phyloP scores from a whole-genome alignment of 768 basidiomycete genomes.

The Auricularia cornea region DNA sequence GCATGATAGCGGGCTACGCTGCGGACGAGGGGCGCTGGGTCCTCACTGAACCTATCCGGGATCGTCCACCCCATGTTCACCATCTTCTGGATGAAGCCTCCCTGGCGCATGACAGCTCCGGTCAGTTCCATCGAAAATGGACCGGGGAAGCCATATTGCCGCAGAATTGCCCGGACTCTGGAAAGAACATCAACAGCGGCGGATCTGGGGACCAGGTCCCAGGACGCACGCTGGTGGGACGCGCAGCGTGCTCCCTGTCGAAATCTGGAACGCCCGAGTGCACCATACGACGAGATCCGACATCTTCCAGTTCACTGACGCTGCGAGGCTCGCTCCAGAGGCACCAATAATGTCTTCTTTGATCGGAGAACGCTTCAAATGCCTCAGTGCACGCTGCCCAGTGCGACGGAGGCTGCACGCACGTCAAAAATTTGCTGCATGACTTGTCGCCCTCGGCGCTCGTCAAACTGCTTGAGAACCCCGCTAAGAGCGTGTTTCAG shows the following conservation, averaged over 20 bases:
- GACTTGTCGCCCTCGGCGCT: no score
- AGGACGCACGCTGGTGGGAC: neutral
- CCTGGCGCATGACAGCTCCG: neutral
- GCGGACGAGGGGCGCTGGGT: neutral
- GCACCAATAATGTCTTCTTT: no score
- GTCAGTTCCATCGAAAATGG: neutral
- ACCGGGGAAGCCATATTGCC: neutral
- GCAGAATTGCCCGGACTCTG: neutral
- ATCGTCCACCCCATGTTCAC: neutral
- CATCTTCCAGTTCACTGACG: no score
- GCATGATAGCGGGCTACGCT: neutral
- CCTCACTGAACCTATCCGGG: neutral
- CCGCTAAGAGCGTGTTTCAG: no score
- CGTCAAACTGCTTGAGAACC: no score
- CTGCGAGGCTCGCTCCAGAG: no score
- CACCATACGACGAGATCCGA: no score
- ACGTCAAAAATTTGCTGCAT: no score
- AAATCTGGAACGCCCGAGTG: no score
- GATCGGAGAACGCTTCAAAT: no score
- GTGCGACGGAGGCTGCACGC: no score
- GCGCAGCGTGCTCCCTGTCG: neutral
- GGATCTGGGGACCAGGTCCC: neutral
- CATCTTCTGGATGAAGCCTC: neutral
- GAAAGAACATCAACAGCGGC: neutral
- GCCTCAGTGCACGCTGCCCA: no score